Evolutionary conservation across 495 filamentous ascomycete genomes (phyloP).

Genomic region (Xylaria venustula): DNA sequence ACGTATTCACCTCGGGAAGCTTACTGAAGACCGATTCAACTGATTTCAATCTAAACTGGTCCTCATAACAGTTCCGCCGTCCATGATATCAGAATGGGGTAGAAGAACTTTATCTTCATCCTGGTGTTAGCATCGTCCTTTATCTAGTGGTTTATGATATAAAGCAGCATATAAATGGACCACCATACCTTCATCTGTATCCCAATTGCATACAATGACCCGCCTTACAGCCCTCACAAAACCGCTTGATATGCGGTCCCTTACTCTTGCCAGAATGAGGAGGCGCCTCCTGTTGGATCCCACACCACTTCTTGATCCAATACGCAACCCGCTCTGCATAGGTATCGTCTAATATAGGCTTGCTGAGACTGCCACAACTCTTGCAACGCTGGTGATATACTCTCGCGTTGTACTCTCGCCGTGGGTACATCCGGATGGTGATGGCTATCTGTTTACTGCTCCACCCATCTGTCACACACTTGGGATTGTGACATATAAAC

Average conservation of each 20-base stretch:
- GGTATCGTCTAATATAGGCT: slow-evolving; percentile 37
- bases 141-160: too few species aligned
- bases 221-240: slow-evolving; percentile 52
- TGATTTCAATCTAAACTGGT: too few species aligned
- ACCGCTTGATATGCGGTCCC: slow-evolving; percentile 38
- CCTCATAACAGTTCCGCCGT: too few species aligned
- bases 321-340: slow-evolving; percentile 53
- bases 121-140: too few species aligned
- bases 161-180: too few species aligned
- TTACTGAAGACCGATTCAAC: too few species aligned
- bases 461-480: slow-evolving; percentile 30
- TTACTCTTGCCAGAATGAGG: slow-evolving; percentile 25
- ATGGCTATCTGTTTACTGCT: slow-evolving; percentile 45
- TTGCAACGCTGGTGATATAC: slow-evolving; percentile 50
- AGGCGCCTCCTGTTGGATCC: slow-evolving; percentile 36
- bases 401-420: slow-evolving; percentile 41
- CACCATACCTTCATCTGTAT: not conserved
- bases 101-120: too few species aligned
- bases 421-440: slow-evolving; percentile 43
- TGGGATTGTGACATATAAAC: slow-evolving; percentile 33
- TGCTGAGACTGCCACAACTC: slow-evolving; percentile 30
- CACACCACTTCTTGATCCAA: slow-evolving; percentile 50
- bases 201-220: slow-evolving; percentile 36
- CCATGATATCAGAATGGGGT: too few species aligned
- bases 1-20: too few species aligned